These are phyloP conservation scores for Amoeboaphelidium protococcarum DNA, from an alignment of 371 early-diverging fungal genomes.

Conservation along the genomic window DNA sequence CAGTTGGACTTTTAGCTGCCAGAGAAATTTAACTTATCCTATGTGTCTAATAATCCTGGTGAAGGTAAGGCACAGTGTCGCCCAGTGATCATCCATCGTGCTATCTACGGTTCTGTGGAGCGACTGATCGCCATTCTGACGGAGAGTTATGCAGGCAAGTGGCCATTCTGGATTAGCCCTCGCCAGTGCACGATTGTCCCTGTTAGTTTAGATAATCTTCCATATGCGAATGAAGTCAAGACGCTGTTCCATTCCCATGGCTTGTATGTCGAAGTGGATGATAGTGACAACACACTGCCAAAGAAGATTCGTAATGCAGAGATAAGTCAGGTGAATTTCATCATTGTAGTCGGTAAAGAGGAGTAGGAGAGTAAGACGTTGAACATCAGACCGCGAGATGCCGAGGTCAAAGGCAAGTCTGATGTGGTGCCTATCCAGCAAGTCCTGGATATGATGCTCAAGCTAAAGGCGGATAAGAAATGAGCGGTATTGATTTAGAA, in stretches of 20 bases:
- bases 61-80: conserved; percentile 9
- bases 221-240: conserved; percentile 17
- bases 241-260: conserved; percentile 34
- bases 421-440: not conserved
- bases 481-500: too few relatives aligned
- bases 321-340: conserved; percentile 62
- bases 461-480: not conserved
- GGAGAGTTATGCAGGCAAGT: conserved; percentile 82
- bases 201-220: conserved; percentile 8
- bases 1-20: conserved; percentile 97
- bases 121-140: conserved; percentile 92
- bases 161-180: conserved; percentile 98
- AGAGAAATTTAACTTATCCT: conserved; percentile 67
- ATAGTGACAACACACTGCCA: conserved; percentile 58
- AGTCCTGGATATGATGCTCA: not conserved
- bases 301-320: conserved; percentile 86
- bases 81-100: conserved; percentile 98
- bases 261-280: conserved; percentile 63
- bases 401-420: conserved; percentile 1
- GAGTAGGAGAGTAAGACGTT: conserved; percentile 59
- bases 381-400: conserved; percentile 42
- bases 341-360: conserved; percentile 79
- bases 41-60: conserved; percentile 23
- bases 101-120: conserved; percentile 95
- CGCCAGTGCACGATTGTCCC: conserved; percentile 82